Evolutionary conservation across 768 basidiomycete species (phyloP), one percentile per base, ranked within the genome.

Genomic region (Amanita thiersii): DNA sequence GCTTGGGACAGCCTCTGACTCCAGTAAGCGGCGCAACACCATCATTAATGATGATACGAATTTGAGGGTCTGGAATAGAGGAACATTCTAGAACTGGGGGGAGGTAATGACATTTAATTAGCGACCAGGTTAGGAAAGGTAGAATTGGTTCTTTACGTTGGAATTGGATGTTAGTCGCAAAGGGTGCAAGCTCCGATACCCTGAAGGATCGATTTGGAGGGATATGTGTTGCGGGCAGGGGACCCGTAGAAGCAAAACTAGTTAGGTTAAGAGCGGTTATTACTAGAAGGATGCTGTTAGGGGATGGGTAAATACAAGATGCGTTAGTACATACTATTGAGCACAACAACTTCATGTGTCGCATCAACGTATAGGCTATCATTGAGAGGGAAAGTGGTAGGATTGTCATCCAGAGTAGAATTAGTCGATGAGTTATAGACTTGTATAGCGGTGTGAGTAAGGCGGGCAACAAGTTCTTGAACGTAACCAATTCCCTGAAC

Each of bases 41-140:
- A 52, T 96, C 91, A 61, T 94, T 93, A 57, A 93, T 73, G 47
- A 93, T 79, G 51, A 91, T 67, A 3, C 90, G 78, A 47, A 93
- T 85, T 48, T 89, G 79, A 9, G 63, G 70, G 21, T 61, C 61
- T 15, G 69, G 63, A 18, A 58, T 35, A n/a, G 66, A 66, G 12
- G 64, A 57, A 50, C 84, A 88, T 43, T 71, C 68, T 0, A 88
- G 66, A 6, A 87, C 79, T 89, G 57, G 50, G 43, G 42, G n/a
- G 12, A 28, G 19, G 3, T 35, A 43, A 5, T 53, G 52, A 9
- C 26, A 47, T 50, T 26, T 54, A 52, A 24, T 24, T 31, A 48
- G 14, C 42, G 23, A 17, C 25, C 18, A n/a, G 35, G 14, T 30
- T 31, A 33, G 28, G 15, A n/a, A 31, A 19, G 19, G 28, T 12